Percentiles rank a stretch among this genome's conserved stretches.
These are phyloP conservation scores for Zoysia japonica DNA, from an alignment of 176 grass and related monocot species.

Conservation along the genomic window DNA sequence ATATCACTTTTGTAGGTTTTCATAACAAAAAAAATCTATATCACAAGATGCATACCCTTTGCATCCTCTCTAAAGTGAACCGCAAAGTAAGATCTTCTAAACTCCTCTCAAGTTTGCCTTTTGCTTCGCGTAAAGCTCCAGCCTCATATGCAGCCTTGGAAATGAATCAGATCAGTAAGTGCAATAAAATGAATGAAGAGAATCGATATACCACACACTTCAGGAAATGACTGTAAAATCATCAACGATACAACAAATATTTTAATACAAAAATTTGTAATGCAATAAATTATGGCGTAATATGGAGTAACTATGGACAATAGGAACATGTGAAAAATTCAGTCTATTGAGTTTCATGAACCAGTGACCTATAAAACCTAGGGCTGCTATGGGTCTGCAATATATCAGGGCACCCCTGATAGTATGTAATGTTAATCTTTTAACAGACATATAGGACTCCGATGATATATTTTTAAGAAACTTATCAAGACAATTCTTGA, in stretches of 20 bases:
- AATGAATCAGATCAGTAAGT: constrained; percentile 31
- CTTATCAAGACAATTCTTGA: neutral
- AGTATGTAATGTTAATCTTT: neutral
- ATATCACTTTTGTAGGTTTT: neutral
- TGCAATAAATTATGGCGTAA: neutral
- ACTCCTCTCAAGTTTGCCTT: constrained; percentile 82
- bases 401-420: neutral
- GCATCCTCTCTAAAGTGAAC: constrained; percentile 75
- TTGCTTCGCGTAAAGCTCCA: constrained; percentile 83
- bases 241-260: constrained; percentile 1
- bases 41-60: constrained; percentile 56
- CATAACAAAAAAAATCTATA: constrained; percentile 10
- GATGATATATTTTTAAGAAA: neutral
- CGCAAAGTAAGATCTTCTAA: constrained; percentile 81
- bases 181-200: constrained; percentile 11
- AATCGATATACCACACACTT: neutral
- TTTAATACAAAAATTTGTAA: constrained; percentile 1
- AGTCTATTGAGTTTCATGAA: neutral
- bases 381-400: neutral
- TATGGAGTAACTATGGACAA: neutral
- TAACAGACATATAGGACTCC: neutral
- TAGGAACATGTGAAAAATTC: neutral
- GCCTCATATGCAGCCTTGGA: constrained; percentile 77
- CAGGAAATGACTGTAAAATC: neutral
- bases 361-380: neutral